Percentiles rank a stretch among this genome's conserved stretches.
These are phyloP conservation scores for Plasmopara muralis DNA, from an alignment of 352 stramenopile genomes.

Conservation along the genomic window DNA sequence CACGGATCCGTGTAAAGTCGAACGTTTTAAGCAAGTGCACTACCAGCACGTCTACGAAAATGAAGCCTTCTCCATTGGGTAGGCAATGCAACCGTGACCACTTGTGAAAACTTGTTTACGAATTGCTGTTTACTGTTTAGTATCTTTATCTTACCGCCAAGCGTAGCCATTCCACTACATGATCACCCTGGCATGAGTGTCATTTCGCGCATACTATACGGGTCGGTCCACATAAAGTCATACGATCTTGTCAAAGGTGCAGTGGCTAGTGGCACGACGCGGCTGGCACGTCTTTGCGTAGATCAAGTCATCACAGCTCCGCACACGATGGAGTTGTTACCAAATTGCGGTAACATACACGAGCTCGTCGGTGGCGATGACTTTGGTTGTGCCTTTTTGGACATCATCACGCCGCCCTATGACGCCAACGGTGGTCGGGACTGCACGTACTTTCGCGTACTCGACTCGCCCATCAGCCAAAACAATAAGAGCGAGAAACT, in stretches of 20 bases:
- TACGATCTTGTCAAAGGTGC: slow-evolving; percentile 43
- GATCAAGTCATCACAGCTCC: slow-evolving; percentile 44
- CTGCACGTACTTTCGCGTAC: slow-evolving; percentile 68
- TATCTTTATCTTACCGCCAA: slow-evolving; percentile 78
- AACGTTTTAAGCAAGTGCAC: slow-evolving; percentile 31
- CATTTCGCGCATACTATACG: slow-evolving; percentile 76
- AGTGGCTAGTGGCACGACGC: slow-evolving; percentile 6
- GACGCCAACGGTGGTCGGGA: slow-evolving; percentile 53
- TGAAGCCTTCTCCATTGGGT: slow-evolving; percentile 77
- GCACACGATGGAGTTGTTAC: slow-evolving; percentile 61
- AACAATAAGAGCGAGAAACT: slow-evolving; percentile 15
- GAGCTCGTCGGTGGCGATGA: slow-evolving; percentile 62
- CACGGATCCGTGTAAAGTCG: slow-evolving; percentile 1
- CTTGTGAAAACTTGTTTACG: not conserved
- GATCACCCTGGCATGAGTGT: slow-evolving; percentile 83
- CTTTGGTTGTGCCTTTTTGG: slow-evolving; percentile 77
- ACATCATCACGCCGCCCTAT: slow-evolving; percentile 84
- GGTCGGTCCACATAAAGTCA: slow-evolving; percentile 50
- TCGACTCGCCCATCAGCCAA: slow-evolving; percentile 15
- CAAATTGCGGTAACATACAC: slow-evolving; percentile 68
- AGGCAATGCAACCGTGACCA: not conserved
- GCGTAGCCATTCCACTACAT: slow-evolving; percentile 66
- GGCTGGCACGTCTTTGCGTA: slow-evolving; percentile 34
- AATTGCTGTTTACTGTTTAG: slow-evolving; percentile 16
- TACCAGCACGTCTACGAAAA: slow-evolving; percentile 84